Base-by-base conservation (phyloP, 2,329 filamentous ascomycete species). In the Graphilbum ipis-grandicollis region DNA sequence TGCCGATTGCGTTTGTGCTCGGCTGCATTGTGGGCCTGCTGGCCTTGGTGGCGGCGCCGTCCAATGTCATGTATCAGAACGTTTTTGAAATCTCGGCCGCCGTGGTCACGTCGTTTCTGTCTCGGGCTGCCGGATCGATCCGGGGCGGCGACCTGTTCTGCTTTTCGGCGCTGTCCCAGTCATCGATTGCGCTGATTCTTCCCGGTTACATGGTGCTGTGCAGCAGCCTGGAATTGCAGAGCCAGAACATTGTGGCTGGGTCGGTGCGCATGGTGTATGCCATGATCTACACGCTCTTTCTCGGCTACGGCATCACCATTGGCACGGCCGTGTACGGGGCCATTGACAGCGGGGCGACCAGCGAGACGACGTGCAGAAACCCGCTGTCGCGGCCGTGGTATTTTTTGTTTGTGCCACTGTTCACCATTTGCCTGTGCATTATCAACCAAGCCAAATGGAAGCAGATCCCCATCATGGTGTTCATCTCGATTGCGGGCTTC, bases 381-480 rank as follows among this genome's bases (percentile, higher is more conserved):
- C 45, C 53, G 17, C 62, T 65, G 7, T 56, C 62, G 25, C 69
- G 65, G 43, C 65, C 68, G 44, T 59, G 52, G 46, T 51, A 58
- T 37, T 40, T 59, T 7, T 43, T 79, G 21, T 81, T 81, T 47
- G 79, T 83, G 1, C 60, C 75, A 0, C 56, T 67, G 10, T 85
- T 82, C 56, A 71, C 77, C 2, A 51, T 79, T 19, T 80, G 75
- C 44, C 61, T 82, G 2, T 56, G 54, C 41, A 41, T 49, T 34
- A 52, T 57, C 48, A 86, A 86, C 54, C 80, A 88, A 46, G 79
- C 79, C 41, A 83, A 84, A 55, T 82, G 71, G 70, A 77, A 71
- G 47, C 81, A 88, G 50, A 69, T 75, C 23, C 80, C 81, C 0
- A 65, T 80, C 35, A 88, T 88, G 80, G 57, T 80, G 4, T 32